Evolutionary conservation across 257 asterid species (phyloP), one percentile per base, ranked within the genome.

Genomic region (Salvia miltiorrhiza): DNA sequence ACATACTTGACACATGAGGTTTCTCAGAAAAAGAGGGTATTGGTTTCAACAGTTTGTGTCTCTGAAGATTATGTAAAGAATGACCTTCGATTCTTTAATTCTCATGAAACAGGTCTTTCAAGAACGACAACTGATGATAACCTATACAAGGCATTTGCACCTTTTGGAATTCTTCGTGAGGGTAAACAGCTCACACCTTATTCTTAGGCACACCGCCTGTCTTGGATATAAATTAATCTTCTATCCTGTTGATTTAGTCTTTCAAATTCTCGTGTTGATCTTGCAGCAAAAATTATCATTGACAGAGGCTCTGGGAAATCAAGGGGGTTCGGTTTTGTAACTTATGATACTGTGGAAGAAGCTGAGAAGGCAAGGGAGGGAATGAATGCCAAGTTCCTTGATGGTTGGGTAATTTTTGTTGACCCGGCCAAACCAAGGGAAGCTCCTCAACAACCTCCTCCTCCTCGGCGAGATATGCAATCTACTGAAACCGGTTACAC

Each of bases 331-430:
- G 99, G 88, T 30, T 94, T 94, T 77, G 93, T 91, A 16, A 71
- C 89, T 10, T 94, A 82, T 28, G 95, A 83, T 62, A 80, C 88
- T 3, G 71, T 91, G 43, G 97, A 94, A 77, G 97, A 89, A 66
- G 99, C 99, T 23, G 92, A 91, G 81, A 91, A 82, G 77, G 99
- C 97, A 5, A 85, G 96, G 0, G 90, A 87, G 66, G 97, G 84
- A 77, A 89, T 94, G 97, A 81, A 89, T 11, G 95, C 96, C 24
- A 88, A 89, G 74, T 91, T 57, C 79, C 88, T 89, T 53, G 99
- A 94, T 28, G 97, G 97, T 17, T 94, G 99, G 99, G 97, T 91
- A 40, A 89, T 94, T 60, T 94, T 94, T 67, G 97, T 89, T 7
- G 99, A 91, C 60, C 97, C 99, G 3, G 99, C 99, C 39, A 92